A percentile compares a stretch with the other conserved stretches of the same genome.
Conservation (phyloP, 768 basidiomycete species). For the Lentinula raphanica region DNA sequence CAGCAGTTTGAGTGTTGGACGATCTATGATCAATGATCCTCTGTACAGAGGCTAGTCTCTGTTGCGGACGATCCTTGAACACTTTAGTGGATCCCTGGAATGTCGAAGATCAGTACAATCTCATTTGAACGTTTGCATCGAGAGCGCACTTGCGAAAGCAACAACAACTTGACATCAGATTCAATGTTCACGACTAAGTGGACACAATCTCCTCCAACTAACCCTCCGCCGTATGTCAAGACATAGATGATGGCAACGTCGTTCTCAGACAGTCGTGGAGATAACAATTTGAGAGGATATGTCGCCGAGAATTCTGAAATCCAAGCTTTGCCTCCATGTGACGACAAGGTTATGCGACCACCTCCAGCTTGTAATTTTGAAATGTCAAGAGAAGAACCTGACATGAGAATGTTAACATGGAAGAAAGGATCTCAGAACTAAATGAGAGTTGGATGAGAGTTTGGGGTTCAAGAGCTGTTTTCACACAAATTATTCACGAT, state of each 20-base stretch:
- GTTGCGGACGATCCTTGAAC: constrained; percentile 74
- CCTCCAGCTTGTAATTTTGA: constrained; percentile 37
- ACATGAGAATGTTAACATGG: not conserved
- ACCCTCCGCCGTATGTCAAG: constrained; percentile 85
- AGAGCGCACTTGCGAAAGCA: constrained; percentile 74
- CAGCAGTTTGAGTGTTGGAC: not conserved
- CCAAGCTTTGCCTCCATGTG: constrained; percentile 49
- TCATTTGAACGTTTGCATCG: constrained; percentile 13
- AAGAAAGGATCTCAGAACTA: no score
- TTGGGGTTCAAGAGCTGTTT: not conserved
- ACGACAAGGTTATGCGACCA: constrained; percentile 52
- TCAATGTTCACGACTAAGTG: constrained; percentile 58
- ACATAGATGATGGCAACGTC: constrained; percentile 69
- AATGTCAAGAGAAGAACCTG: constrained; percentile 12
- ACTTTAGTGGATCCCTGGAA: constrained; percentile 88
- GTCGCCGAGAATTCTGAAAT: constrained; percentile 74
- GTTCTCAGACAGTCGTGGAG: constrained; percentile 50
- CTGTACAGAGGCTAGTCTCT: constrained; percentile 43
- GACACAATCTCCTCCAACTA: constrained; percentile 82
- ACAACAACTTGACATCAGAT: constrained; percentile 50
- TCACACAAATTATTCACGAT: not conserved
- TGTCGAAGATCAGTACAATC: constrained; percentile 1
- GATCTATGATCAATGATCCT: not conserved
- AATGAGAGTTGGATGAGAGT: not conserved
- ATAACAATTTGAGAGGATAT: constrained; percentile 86